Conservation (phyloP, 2,329 filamentous ascomycete genomes). For the Nothopassalora personata region DNA sequence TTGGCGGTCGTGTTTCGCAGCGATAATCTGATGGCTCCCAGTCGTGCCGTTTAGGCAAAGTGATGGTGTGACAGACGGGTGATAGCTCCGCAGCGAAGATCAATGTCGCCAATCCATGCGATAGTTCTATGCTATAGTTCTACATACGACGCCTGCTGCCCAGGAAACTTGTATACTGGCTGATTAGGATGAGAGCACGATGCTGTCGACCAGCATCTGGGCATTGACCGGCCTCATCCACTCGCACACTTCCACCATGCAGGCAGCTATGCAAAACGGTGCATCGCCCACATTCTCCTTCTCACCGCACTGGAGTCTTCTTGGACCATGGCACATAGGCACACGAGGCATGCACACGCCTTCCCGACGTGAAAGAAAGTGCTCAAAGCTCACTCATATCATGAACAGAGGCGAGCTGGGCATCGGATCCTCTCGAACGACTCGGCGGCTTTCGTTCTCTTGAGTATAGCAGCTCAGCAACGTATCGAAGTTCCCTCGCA, state of each 20-base stretch:
- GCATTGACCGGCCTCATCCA: background rate
- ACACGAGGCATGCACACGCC: conserved; percentile 47
- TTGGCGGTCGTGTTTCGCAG: background rate
- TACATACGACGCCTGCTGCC: background rate
- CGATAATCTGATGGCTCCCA: background rate
- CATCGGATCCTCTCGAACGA: conserved; percentile 52
- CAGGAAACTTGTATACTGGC: background rate
- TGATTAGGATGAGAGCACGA: too few relatives aligned
- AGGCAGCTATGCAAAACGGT: background rate
- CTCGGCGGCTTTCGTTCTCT: conserved; percentile 49
- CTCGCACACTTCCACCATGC: background rate
- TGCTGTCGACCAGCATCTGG: conserved; percentile 6
- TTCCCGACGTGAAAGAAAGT: conserved; percentile 30
- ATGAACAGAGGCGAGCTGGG: conserved; percentile 51
- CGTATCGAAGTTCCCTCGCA: conserved; percentile 48
- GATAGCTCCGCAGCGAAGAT: background rate
- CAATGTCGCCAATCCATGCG: background rate
- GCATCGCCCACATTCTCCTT: conserved; percentile 4
- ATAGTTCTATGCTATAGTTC: background rate
- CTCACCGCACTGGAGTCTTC: conserved; percentile 26
- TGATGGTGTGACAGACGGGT: background rate
- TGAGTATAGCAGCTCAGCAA: conserved; percentile 37
- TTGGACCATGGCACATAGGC: conserved; percentile 55
- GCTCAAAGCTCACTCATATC: conserved; percentile 38
- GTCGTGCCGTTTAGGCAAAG: background rate